Evolutionary conservation across 2,329 filamentous ascomycete species (phyloP).

Genomic region (Stagonosporopsis tanaceti): DNA sequence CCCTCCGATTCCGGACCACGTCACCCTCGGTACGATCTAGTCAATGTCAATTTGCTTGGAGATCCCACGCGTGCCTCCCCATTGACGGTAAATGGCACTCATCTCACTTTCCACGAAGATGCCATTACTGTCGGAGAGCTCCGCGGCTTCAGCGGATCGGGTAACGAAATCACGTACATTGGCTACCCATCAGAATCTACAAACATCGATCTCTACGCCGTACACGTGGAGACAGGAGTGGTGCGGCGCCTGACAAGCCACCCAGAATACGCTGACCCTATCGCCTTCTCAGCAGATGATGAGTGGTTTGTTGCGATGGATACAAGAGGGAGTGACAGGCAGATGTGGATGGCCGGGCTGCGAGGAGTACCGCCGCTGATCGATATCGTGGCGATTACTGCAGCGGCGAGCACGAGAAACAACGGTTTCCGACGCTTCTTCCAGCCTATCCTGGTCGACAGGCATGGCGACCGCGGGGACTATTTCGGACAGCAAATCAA

Average conservation of each 20-base stretch:
- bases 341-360: conserved; percentile 55
- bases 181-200: conserved; percentile 52
- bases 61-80: not conserved
- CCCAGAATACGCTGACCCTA: conserved; percentile 56
- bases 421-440: conserved; percentile 59
- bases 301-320: conserved; percentile 56
- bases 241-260: conserved; percentile 55
- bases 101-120: conserved; percentile 42
- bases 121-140: conserved; percentile 55
- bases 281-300: conserved; percentile 55
- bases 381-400: conserved; percentile 35
- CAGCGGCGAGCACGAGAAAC: conserved; percentile 54
- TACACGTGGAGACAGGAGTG: conserved; percentile 51
- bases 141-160: conserved; percentile 55
- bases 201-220: conserved; percentile 58
- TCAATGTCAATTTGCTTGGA: conserved; percentile 49
- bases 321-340: conserved; percentile 53
- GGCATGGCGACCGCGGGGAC: conserved; percentile 54
- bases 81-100: conserved; percentile 25
- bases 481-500: conserved; percentile 58
- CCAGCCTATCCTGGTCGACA: conserved; percentile 55
- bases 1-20: conserved; percentile 29
- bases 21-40: conserved; percentile 50
- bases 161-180: conserved; percentile 54
- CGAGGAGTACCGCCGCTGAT: conserved; percentile 54